Percentiles rank a stretch among this genome's conserved stretches.
Evolutionary conservation across 129 eudicot genomes (phyloP).

Genomic region (Saussurea involucrata): DNA sequence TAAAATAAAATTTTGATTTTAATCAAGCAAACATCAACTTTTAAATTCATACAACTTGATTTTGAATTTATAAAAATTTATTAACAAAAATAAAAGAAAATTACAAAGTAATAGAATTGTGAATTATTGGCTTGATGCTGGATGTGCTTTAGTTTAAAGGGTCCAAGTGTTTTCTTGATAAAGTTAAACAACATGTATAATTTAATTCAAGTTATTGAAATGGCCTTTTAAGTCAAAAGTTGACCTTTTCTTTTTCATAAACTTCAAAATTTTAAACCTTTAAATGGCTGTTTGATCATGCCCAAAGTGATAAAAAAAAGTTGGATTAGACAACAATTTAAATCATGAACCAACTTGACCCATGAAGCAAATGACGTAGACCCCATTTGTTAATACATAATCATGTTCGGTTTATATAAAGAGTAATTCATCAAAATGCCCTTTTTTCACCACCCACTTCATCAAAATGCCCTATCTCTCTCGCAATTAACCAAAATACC

Average conservation of each 20-base stretch:
- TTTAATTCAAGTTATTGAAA: slow-evolving; percentile 4
- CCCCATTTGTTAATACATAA: background rate
- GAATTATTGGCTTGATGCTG: background rate
- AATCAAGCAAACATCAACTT: background rate
- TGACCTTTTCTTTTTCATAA: slow-evolving; percentile 1
- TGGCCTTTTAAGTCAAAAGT: slow-evolving; percentile 25
- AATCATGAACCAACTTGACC: background rate
- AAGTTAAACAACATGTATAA: slow-evolving; percentile 31
- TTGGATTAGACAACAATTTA: background rate
- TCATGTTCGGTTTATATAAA: background rate
- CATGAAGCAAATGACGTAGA: background rate
- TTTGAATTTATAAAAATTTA: background rate
- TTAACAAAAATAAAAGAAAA: background rate
- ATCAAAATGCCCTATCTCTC: no score
- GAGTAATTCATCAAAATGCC: no score
- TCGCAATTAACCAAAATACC: no score
- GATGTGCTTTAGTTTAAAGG: slow-evolving; percentile 20
- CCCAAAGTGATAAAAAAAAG: background rate
- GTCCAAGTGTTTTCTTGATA: slow-evolving; percentile 15
- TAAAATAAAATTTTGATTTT: no score
- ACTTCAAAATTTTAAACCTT: background rate
- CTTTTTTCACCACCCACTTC: no score
- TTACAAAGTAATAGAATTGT: background rate
- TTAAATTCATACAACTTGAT: no score
- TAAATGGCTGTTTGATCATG: slow-evolving; percentile 7